Evolutionary conservation across 2,329 filamentous ascomycete genomes (phyloP).

Genomic region (Teratosphaeria gauchensis): DNA sequence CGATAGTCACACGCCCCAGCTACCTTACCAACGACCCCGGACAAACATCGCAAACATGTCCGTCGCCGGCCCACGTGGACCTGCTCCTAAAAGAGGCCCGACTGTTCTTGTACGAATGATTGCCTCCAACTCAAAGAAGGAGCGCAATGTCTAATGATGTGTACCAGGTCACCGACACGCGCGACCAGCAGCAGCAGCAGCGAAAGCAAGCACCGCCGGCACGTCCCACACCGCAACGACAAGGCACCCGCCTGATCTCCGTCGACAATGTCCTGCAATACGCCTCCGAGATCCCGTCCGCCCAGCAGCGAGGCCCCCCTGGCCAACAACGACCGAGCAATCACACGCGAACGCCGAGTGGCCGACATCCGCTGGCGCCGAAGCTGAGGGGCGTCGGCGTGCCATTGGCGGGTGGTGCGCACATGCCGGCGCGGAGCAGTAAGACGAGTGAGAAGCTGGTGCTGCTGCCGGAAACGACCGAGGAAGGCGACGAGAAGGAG

Average conservation of each 20-base stretch:
- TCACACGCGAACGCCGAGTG: slow-evolving; percentile 39
- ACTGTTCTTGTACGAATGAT: neutral
- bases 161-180: neutral
- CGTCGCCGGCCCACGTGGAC: neutral
- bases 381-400: slow-evolving; percentile 46
- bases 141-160: neutral
- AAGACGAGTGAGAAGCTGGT: slow-evolving; percentile 98
- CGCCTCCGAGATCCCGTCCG: slow-evolving; percentile 88
- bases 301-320: slow-evolving; percentile 70
- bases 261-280: slow-evolving; percentile 95
- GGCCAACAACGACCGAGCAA: slow-evolving; percentile 40
- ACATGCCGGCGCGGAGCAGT: slow-evolving; percentile 74
- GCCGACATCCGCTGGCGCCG: slow-evolving; percentile 44
- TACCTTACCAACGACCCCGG: neutral
- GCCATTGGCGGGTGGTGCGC: slow-evolving; percentile 17
- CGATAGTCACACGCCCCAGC: neutral
- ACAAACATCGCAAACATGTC: neutral
- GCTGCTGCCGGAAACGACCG: slow-evolving; percentile 70
- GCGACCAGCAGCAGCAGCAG: neutral
- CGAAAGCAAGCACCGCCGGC: neutral
- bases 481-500: slow-evolving; percentile 45
- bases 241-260: slow-evolving; percentile 60
- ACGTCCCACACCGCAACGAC: slow-evolving; percentile 5
- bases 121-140: neutral
- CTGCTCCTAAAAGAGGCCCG: neutral